These are phyloP conservation scores for Cutaneotrichosporon arboriforme DNA, from an alignment of 1,284 basidiomycete genomes.

Conservation along the genomic window DNA sequence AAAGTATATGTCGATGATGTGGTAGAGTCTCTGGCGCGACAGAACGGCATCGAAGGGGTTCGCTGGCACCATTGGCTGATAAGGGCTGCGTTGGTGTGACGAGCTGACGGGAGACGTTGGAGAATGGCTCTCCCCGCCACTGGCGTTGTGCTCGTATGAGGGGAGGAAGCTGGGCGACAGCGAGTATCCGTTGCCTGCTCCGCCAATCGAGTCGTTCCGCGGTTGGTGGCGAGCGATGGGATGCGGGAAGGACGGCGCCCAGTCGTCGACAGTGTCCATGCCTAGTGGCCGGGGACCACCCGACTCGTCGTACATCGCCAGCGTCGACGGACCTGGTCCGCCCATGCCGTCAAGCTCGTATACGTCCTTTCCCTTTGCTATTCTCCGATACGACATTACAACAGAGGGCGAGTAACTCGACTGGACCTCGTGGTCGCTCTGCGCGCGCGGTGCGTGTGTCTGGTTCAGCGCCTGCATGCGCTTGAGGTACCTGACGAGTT, in stretches of 20 bases:
- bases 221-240: conserved; percentile 5
- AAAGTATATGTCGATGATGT: conserved; percentile 74
- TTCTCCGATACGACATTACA: too few relatives aligned
- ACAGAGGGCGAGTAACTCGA: too few relatives aligned
- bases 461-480: conserved; percentile 20
- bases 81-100: not conserved
- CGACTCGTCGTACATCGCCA: not conserved
- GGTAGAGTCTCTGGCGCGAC: conserved; percentile 31
- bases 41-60: conserved; percentile 42
- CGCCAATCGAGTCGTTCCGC: not conserved
- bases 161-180: conserved; percentile 2
- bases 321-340: too few relatives aligned
- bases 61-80: not conserved
- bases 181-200: not conserved
- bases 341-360: too few relatives aligned
- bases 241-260: conserved; percentile 10
- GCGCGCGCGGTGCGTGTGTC: conserved; percentile 13
- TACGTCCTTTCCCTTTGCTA: too few relatives aligned
- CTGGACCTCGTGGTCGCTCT: too few relatives aligned
- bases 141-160: not conserved
- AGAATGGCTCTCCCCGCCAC: not conserved
- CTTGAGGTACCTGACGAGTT: conserved; percentile 20
- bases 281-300: conserved; percentile 3
- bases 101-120: not conserved
- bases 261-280: conserved; percentile 12